Conservation (phyloP, 805 yeast genomes). For the Wickerhamiella parazyma region DNA sequence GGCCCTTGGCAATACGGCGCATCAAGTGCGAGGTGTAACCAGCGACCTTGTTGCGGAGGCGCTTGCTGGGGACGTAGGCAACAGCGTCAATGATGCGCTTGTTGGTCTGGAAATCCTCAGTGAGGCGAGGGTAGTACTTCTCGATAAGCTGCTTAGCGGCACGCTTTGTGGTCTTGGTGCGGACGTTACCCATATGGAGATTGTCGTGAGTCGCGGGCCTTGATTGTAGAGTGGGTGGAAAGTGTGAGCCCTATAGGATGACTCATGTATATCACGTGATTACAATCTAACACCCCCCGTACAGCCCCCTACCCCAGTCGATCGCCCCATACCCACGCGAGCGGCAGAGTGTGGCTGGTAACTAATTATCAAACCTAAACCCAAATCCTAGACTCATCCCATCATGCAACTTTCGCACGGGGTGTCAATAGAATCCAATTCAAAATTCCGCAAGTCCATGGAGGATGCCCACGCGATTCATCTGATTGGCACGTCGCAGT, state of each 20-base stretch:
- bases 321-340: too few relatives aligned
- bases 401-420: constrained; percentile 29
- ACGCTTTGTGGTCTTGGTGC: constrained; percentile 99
- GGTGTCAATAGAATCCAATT: constrained; percentile 79
- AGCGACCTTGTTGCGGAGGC: constrained; percentile 99
- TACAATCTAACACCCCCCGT: not conserved
- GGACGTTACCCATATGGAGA: constrained; percentile 80
- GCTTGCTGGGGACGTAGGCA: constrained; percentile 97
- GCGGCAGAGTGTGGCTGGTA: not conserved
- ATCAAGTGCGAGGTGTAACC: constrained; percentile 99
- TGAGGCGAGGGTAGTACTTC: constrained; percentile 99
- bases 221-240: constrained; percentile 3
- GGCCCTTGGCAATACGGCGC: constrained; percentile 99
- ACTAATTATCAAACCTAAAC: not conserved
- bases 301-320: too few relatives aligned
- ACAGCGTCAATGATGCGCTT: constrained; percentile 97
- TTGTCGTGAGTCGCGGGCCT: constrained; percentile 1
- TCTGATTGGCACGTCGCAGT: constrained; percentile 70
- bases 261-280: not conserved
- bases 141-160: constrained; percentile 99
- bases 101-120: constrained; percentile 99
- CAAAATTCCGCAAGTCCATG: constrained; percentile 74
- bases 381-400: not conserved
- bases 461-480: constrained; percentile 93
- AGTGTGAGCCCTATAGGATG: not conserved